Evolutionary conservation across 2,329 filamentous ascomycete species (phyloP).

Genomic region (Hypoxylon sp.): DNA sequence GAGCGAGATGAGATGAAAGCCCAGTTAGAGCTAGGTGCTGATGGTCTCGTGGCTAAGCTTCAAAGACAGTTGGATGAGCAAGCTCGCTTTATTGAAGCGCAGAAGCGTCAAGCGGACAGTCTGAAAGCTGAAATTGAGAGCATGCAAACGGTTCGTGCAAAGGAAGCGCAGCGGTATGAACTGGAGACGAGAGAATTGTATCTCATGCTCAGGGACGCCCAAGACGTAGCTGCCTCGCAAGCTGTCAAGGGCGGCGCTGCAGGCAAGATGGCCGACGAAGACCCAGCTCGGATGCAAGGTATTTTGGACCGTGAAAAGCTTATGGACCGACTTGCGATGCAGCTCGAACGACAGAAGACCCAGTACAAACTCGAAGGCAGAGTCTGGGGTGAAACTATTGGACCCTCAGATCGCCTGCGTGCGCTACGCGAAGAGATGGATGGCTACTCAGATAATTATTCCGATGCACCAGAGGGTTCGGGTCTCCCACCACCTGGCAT

Average conservation of each 20-base stretch:
- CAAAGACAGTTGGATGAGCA: conserved; percentile 97
- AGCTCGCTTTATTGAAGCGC: conserved; percentile 88
- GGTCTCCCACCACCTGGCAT: conserved; percentile 73
- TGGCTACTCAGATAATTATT: conserved; percentile 58
- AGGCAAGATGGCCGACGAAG: conserved; percentile 70
- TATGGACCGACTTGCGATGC: conserved; percentile 94
- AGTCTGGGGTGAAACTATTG: conserved; percentile 84
- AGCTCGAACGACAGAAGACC: conserved; percentile 96
- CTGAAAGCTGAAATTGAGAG: conserved; percentile 92
- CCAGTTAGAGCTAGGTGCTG: conserved; percentile 89
- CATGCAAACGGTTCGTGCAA: conserved; percentile 85
- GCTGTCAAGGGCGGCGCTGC: conserved; percentile 71
- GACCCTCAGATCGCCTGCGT: conserved; percentile 91
- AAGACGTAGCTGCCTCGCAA: conserved; percentile 93
- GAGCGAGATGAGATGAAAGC: conserved; percentile 96
- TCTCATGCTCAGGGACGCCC: conserved; percentile 97
- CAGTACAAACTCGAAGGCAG: conserved; percentile 97
- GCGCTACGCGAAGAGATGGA: conserved; percentile 98
- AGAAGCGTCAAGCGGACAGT: conserved; percentile 86
- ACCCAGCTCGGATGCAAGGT: conserved; percentile 86
- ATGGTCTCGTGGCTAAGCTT: conserved; percentile 91
- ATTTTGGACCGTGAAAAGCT: conserved; percentile 93
- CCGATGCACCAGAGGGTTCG: conserved; percentile 61
- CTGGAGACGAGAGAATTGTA: conserved; percentile 96
- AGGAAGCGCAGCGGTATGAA: conserved; percentile 94